Base-by-base conservation (phyloP, 495 filamentous ascomycete species). In the Annulohypoxylon maeteangense region DNA sequence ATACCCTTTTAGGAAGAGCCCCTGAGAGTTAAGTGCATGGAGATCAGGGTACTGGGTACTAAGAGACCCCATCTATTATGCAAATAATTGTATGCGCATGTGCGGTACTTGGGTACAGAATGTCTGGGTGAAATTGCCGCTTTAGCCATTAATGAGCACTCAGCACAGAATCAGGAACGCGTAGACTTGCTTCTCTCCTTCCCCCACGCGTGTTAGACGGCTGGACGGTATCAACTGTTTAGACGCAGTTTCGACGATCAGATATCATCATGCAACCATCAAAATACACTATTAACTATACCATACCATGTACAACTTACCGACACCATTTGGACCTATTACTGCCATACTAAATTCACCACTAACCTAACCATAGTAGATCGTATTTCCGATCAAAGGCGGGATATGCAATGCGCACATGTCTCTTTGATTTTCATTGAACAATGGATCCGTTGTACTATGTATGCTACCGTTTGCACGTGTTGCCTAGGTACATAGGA, bases 1-100 rank as follows among this genome's bases (percentile, higher is more conserved):
- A 56, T 57, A 55, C 51, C 51, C 27, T 63, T 63, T 69, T 62
- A 16, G 59, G 32, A 68, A 42, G 27, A 72, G 32, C 70, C 70
- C 70, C 70, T 72, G 70, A 72, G 25, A 72, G 25, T 64, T 58
- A 23, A 64, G 45, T 47, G 53, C 61, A 68, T 57, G 61, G 54
- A 61, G 58, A 67, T 67, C 59, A 72, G 54, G 54, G 59, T 72
- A 64, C 59, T 55, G 29, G 51, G 11, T 40, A 56, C 67, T 44
- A 5, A 0, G 4, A 34, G 42, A 40, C 32, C 27, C 68, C 68
- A 62, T 66, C 12, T 53, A 67, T 51, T 56, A 72, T 72, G 70
- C 64, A 68, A 60, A 68, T 55, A 67, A 71, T 54, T 54, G n/a
- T 55, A 54, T 48, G 59, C 44, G 54, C 12, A 45, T 54, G 20